Conservation (phyloP, 1,139 yeast genomes). For the Pneumocystis oryctolagi region DNA sequence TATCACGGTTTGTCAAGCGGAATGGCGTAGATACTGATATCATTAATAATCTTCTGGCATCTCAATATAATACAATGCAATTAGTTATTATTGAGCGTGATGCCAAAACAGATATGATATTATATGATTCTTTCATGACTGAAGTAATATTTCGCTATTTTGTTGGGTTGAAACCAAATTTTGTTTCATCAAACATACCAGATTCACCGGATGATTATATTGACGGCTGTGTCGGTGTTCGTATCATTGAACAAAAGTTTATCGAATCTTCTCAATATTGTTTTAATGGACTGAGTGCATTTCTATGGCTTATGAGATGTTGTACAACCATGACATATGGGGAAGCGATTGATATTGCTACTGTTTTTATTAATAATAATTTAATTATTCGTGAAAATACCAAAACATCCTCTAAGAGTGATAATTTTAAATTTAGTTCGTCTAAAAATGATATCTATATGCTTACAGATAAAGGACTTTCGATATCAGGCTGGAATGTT, state of each 20-base stretch:
- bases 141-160: conserved; percentile 47
- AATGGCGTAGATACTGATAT: conserved; percentile 35
- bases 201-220: conserved; percentile 9
- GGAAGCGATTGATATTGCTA: conserved; percentile 51
- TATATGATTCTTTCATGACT: conserved; percentile 51
- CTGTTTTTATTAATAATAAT: conserved; percentile 37
- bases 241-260: conserved; percentile 12
- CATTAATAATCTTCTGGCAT: conserved; percentile 35
- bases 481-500: conserved; percentile 28
- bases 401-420: conserved; percentile 18
- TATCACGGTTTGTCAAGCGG: conserved; percentile 44
- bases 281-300: conserved; percentile 60
- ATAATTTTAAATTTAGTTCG: conserved; percentile 18
- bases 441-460: conserved; percentile 29
- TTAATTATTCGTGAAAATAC: conserved; percentile 34
- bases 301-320: conserved; percentile 86
- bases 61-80: conserved; percentile 56
- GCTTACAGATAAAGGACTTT: conserved; percentile 28
- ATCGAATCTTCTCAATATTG: conserved; percentile 28
- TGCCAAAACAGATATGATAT: conserved; percentile 41
- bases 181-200: conserved; percentile 44
- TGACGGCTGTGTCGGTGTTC: conserved; percentile 14
- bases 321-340: conserved; percentile 46
- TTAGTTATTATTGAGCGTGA: conserved; percentile 57
- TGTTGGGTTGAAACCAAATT: conserved; percentile 54